Conservation (phyloP, 2,329 filamentous ascomycete genomes). For the Echinosphaeria canescens region DNA sequence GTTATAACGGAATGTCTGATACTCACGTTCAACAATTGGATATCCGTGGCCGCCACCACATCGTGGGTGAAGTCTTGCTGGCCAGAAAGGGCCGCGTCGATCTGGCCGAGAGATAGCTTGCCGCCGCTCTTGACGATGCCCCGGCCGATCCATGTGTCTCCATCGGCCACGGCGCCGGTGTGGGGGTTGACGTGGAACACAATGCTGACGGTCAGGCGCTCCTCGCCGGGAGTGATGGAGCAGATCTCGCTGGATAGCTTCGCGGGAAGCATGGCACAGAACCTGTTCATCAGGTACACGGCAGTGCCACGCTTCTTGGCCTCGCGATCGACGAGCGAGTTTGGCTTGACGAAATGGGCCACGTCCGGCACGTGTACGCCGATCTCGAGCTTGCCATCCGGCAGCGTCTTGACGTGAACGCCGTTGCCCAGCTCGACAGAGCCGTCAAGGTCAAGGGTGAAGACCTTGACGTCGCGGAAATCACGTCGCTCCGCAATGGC, state of each 20-base stretch:
- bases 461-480: constrained; percentile 71
- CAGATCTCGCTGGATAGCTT: constrained; percentile 75
- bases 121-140: constrained; percentile 80
- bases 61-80: constrained; percentile 38
- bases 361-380: constrained; percentile 92
- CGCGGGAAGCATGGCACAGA: constrained; percentile 71
- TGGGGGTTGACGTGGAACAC: constrained; percentile 77
- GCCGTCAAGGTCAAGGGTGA: constrained; percentile 82
- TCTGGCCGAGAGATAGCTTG: constrained; percentile 66
- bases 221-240: constrained; percentile 69
- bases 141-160: constrained; percentile 86
- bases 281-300: constrained; percentile 80
- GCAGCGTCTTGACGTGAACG: constrained; percentile 69
- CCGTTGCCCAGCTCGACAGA: constrained; percentile 80
- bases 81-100: constrained; percentile 60
- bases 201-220: constrained; percentile 78
- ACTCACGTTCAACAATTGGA: constrained; percentile 58
- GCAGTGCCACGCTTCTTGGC: constrained; percentile 95
- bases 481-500: constrained; percentile 59
- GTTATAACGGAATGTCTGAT: too few species aligned
- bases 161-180: constrained; percentile 59
- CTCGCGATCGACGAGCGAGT: constrained; percentile 88
- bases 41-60: constrained; percentile 48
- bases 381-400: constrained; percentile 76
- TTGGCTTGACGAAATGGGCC: constrained; percentile 89